Evolutionary conservation across 2,329 filamentous ascomycete genomes (phyloP), one percentile per base, ranked within the genome.

Genomic region (Penicillium brevicompactum): DNA sequence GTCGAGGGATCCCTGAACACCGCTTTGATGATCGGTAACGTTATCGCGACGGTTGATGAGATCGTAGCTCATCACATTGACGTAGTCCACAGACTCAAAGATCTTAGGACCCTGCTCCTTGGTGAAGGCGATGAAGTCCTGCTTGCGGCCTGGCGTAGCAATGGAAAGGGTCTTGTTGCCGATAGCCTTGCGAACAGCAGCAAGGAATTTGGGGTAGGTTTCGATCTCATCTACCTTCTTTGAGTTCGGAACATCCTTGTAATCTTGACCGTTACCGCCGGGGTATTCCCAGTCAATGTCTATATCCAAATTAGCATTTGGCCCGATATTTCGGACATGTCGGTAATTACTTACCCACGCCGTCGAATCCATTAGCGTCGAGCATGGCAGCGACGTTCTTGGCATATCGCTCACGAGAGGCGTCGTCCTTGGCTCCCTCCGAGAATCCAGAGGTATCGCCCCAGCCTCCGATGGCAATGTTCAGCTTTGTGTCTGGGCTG

Each of bases 381-480:
- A 91, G 77, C 83, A 90, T 87, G 27, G 75, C 74, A 7, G 81
- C 83, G 1, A 91, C 80, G 61, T 89, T 89, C 43, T 76, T 76
- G 1, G 87, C 86, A 73, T 88, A 92, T 7, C 73, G 74, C 56
- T 78, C 75, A 14, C 86, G 82, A 1, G 79, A 81, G 8, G 71
- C 62, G 1, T 81, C 76, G 3, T 79, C 78, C 48, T 76, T 78
- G 1, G 85, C 84, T 0, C 82, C 87, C 1, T 41, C 70, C 0
- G 82, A 80, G 65, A 90, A 91, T 0, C 87, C 88, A 6, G 71
- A 69, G 0, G 82, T 86, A 56, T 90, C 86, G 0, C 87, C 88
- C 88, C 89, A 92, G 49, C 88, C 89, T 10, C 89, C 89, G 59
- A 92, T 84, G 18, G 89, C 87, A 37, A 91, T 80, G 75, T 88